A percentile compares a stretch with the other conserved stretches of the same genome.
Conservation (phyloP, 2,329 filamentous ascomycete genomes). For the Aspergillus arachidicola region DNA sequence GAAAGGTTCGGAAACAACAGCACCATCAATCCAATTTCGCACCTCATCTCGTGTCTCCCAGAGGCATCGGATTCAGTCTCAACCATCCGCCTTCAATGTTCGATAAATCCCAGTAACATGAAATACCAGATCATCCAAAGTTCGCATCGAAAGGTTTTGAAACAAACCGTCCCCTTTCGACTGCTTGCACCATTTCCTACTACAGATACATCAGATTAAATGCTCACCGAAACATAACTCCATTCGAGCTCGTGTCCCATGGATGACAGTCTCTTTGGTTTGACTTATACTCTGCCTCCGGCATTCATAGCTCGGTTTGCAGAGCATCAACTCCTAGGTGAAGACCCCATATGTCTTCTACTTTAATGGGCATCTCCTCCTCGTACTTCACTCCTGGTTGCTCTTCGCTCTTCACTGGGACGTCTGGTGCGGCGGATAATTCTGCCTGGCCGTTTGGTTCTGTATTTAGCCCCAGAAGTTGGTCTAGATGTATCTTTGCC, state of each 20-base stretch:
- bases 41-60: neutral
- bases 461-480: neutral
- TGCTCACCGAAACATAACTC: neutral
- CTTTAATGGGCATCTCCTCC: neutral
- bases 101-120: neutral
- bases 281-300: neutral
- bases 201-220: neutral
- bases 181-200: neutral
- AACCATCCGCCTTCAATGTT: neutral
- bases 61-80: neutral
- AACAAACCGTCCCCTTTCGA: neutral
- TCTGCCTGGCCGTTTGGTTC: neutral
- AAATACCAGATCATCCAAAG: neutral
- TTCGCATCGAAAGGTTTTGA: neutral
- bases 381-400: neutral
- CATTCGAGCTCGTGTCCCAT: neutral
- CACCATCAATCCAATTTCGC: neutral
- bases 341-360: neutral
- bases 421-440: neutral
- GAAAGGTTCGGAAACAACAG: neutral
- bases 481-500: neutral
- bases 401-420: neutral
- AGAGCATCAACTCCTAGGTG: neutral
- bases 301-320: neutral
- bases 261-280: neutral